Conservation (phyloP, 257 asterid species). For the Linderniella brevidens region DNA sequence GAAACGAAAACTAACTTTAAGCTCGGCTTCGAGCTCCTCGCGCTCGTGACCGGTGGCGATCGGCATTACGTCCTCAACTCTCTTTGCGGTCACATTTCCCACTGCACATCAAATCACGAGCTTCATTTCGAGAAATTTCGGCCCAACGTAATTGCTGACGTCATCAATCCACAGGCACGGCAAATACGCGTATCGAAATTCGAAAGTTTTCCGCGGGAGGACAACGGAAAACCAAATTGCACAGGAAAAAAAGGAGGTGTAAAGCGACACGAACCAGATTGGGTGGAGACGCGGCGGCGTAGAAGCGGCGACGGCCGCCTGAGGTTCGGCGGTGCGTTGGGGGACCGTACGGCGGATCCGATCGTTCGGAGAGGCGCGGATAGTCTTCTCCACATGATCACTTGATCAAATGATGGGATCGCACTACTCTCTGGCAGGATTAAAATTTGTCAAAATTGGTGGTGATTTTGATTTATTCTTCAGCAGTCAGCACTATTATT, state of each 20-base stretch:
- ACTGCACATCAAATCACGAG: no score
- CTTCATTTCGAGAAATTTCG: no score
- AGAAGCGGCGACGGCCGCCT: slow-evolving; percentile 21
- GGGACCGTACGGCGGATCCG: slow-evolving; percentile 33
- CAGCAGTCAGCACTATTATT: no score
- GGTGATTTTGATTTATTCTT: no score
- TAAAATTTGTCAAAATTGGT: no score
- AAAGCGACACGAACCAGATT: slow-evolving; percentile 33
- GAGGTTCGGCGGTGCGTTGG: slow-evolving; percentile 13
- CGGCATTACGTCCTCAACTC: slow-evolving; percentile 78
- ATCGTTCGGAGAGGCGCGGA: slow-evolving; percentile 34
- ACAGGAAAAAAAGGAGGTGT: no score
- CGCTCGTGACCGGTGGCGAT: slow-evolving; percentile 98
- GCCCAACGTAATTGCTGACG: slow-evolving; percentile 2
- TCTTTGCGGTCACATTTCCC: slow-evolving; percentile 39
- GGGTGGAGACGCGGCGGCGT: slow-evolving; percentile 30
- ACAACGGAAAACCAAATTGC: neutral
- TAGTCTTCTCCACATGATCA: slow-evolving; percentile 74
- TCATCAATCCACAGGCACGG: neutral
- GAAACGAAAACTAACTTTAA: slow-evolving; percentile 32
- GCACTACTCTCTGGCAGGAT: slow-evolving; percentile 14
- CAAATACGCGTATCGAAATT: neutral
- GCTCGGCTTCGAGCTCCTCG: slow-evolving; percentile 85
- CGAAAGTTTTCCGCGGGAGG: no score
- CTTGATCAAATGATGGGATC: slow-evolving; percentile 13